Evolutionary conservation across 139 green algal genomes (phyloP), one percentile per base, ranked within the genome.

Genomic region (Picochlorum sp.): DNA sequence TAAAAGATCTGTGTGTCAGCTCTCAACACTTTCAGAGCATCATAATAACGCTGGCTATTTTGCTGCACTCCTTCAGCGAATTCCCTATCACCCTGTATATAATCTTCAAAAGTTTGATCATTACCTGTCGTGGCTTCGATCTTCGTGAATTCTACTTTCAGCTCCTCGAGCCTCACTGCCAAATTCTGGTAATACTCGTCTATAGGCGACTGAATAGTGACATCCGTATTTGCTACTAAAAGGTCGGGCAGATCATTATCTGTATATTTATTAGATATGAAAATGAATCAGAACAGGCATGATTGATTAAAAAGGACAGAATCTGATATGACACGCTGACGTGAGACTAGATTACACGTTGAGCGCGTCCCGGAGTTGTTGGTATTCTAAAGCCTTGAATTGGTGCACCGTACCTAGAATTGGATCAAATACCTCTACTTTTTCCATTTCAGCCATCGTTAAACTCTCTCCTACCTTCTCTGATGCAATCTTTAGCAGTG

Each of bases 1-100:
- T 74, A 74, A 52, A 60, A 69, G 24, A 74, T 63, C 53, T 61
- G 55, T 50, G 55, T 50, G 25, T 61, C 55, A 41, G 55, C 31
- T 14, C 55, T 35, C 12, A 61, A n/a, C 20, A 49, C 55, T 30
- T 61, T 61, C 14, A 61, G 55, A 20, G 31, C 55, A 25, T 61
- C 32, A 24, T 61, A 61, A 36, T 61, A 61, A 9, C 32, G 13
- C 32, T 49, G 55, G 33, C 31, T 49, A 35, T 61, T 61, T 13
- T 49, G 55, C 24, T 61, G 55, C 20, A 61, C 32, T 53, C 32
- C 55, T 14, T 47, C 32, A 13, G 55, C 31, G 36, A 61, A 50
- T n/a, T 47, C 55, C 8, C 32, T 14, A 35, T 61, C 32, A 0
- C 55, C 55, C 33, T 47, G 32, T 26, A 61, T 61, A n/a, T 61